Base-by-base conservation (phyloP, 1,139 yeast species). In the Kodamaea anthophila region DNA sequence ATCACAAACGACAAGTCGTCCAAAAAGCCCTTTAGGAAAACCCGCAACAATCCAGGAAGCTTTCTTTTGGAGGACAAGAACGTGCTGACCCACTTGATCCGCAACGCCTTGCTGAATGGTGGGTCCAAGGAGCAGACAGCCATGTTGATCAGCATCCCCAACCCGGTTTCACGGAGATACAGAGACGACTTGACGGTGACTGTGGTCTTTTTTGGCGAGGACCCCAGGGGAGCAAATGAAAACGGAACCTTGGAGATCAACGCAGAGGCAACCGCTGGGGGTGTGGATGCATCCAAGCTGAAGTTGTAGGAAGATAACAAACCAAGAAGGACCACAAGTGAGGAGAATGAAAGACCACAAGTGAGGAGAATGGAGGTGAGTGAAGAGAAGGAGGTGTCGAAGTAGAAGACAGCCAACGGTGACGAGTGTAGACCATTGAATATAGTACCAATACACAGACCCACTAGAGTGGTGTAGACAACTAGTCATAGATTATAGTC, bases 121-220 rank as follows among this genome's bases (percentile, higher is more conserved):
- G 95, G 94, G 3, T 77, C 83, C 21, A 72, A 75, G 41, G 96
- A 88, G 37, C 91, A 85, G 46, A 86, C 88, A 1, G 77, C 88
- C 9, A 83, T 93, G 74, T 63, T 91, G 37, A 80, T 88, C 13
- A 81, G 94, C 31, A 87, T 91, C 34, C 97, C 98, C n/a, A 75
- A 86, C 21, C 96, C 98, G 1, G 73, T 83, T 41, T 83, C 96
- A 13, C 76, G 98, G 55, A 72, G 86, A 29, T 91, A 88, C 57
- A 75, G 98, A 55, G 98, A 91, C 59, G 98, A 91, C 52, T 67
- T 91, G 48, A 88, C 97, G 0, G 97, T 88, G 7, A 87, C 96
- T 3, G 98, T 91, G 15, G 87, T 88, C 4, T 91, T 91, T 56
- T 91, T 91, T 52, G 94, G 93, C 9, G 69, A 73, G 16, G 72